Base-by-base conservation (phyloP, 2,329 filamentous ascomycete genomes). In the Fonsecaea nubica region DNA sequence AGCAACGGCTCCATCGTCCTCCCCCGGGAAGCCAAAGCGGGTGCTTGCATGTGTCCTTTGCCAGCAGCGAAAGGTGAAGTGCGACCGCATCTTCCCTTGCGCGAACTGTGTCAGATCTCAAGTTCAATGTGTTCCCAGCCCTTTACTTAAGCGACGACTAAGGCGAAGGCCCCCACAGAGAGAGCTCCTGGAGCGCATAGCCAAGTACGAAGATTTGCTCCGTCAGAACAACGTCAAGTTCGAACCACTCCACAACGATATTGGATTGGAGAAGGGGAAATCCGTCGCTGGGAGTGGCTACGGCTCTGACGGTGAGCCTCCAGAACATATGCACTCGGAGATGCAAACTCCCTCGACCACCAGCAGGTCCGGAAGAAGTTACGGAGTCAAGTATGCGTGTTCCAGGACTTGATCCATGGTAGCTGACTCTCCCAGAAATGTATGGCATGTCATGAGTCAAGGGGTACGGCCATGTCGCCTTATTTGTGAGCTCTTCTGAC, bases 171-270 rank as follows among this genome's bases (percentile, higher is more conserved):
- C 91, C 54, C 86, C 89, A 25, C 90, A 93, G 77, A 86, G 86
- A 74, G 89, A 91, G 64, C 80, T 93, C 48, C 80, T 92, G 60
- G 87, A 90, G 6, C 86, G 89, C n/a, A 80, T 92, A 25, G 86
- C 84, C 62, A 85, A 85, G 58, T 92, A 92, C 72, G 91, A 93
- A 77, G 76, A 79, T 6, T 79, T 93, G 48, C 80, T 93, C 36
- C 82, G 83, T 61, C 84, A 90, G 75, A 83, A 92, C 72, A 85
- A 88, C 58, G 86, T 93, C 73, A 78, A 83, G n/a, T 91, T 92
- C 71, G 87, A 92, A 58, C 84, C 88, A 15, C 83, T 91, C 21
- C 86, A 86, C 52, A 78, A 71, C 32, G 72, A 75, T 70, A 48
- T 71, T 1, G 13, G 66, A 58, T 65, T 45, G 60, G 71, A 72